A percentile compares a stretch with the other conserved stretches of the same genome.
Conservation (phyloP, 441 rosid genomes). For the Brassica balearica region DNA sequence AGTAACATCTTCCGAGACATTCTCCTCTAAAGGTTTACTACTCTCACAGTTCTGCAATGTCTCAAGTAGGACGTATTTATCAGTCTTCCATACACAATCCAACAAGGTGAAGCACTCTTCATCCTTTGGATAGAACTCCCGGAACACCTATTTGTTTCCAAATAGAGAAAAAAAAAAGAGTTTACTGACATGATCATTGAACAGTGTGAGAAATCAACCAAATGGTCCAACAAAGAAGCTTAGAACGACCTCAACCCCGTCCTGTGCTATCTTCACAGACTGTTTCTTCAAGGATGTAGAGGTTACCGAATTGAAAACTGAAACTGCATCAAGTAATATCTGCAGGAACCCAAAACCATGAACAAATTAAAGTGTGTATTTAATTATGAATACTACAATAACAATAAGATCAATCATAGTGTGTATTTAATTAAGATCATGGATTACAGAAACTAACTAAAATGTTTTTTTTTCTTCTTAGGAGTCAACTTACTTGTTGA, state of each 20-base stretch:
- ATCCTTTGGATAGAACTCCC: conserved; percentile 78
- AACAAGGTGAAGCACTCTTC: conserved; percentile 53
- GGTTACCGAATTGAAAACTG: conserved; percentile 69
- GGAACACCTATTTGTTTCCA: conserved; percentile 54
- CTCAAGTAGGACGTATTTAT: conserved; percentile 72
- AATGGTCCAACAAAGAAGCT: conserved; percentile 24
- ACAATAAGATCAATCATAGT: neutral
- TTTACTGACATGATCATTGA: conserved; percentile 20
- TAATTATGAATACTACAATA: conserved; percentile 1
- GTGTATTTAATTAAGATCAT: neutral
- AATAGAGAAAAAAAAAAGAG: conserved; percentile 15
- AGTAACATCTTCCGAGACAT: conserved; percentile 43
- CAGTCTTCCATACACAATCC: conserved; percentile 69
- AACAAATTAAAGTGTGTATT: conserved; percentile 1
- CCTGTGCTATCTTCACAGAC: conserved; percentile 65
- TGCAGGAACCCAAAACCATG: conserved; percentile 41
- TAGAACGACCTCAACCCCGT: conserved; percentile 73
- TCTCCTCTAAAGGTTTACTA: conserved; percentile 40
- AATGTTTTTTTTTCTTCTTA: neutral
- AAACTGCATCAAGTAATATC: conserved; percentile 77
- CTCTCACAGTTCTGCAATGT: conserved; percentile 47
- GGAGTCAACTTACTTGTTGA: conserved; percentile 72
- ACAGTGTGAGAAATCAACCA: neutral
- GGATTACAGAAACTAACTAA: neutral
- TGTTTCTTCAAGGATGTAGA: conserved; percentile 75